A percentile compares a stretch with the other conserved stretches of the same genome.
These are phyloP conservation scores for Epichloe brachyelytri DNA, from an alignment of 2,329 filamentous ascomycete species.

Conservation along the genomic window DNA sequence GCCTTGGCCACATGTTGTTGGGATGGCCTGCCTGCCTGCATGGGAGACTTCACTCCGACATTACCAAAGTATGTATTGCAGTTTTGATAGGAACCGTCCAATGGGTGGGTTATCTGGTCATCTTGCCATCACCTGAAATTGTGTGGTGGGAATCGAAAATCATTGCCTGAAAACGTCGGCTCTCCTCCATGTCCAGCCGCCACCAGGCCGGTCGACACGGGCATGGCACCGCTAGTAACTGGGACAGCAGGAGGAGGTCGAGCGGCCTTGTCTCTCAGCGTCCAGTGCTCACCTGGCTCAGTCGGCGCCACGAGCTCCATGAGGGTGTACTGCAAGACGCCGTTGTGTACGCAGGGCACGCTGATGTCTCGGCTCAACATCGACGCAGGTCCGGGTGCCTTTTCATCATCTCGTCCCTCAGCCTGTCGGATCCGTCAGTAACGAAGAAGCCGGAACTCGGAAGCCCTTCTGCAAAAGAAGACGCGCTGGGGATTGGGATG, in stretches of 20 bases:
- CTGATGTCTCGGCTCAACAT: conserved; percentile 27
- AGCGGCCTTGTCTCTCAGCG: conserved; percentile 15
- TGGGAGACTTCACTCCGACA: background rate
- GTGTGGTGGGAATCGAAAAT: background rate
- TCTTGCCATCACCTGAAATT: background rate
- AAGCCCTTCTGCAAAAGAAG: background rate
- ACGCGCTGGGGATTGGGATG: background rate
- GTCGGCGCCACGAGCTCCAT: conserved; percentile 31
- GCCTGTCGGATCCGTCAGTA: conserved; percentile 23
- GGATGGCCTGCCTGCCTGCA: background rate
- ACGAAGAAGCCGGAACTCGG: background rate
- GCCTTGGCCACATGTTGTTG: background rate
- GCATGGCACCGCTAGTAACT: conserved; percentile 5
- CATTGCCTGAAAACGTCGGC: background rate
- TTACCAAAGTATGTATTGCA: background rate
- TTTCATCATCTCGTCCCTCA: conserved; percentile 33
- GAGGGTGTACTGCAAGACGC: conserved; percentile 32
- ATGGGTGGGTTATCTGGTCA: background rate
- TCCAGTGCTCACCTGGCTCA: conserved; percentile 25
- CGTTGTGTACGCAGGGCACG: conserved; percentile 32
- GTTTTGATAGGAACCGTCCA: background rate
- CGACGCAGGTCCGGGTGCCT: conserved; percentile 15
- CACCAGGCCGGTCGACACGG: background rate
- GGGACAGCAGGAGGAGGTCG: conserved; percentile 6
- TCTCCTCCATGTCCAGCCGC: background rate